Conservation (phyloP, 805 yeast genomes). For the Wickerhamiella azyma region DNA sequence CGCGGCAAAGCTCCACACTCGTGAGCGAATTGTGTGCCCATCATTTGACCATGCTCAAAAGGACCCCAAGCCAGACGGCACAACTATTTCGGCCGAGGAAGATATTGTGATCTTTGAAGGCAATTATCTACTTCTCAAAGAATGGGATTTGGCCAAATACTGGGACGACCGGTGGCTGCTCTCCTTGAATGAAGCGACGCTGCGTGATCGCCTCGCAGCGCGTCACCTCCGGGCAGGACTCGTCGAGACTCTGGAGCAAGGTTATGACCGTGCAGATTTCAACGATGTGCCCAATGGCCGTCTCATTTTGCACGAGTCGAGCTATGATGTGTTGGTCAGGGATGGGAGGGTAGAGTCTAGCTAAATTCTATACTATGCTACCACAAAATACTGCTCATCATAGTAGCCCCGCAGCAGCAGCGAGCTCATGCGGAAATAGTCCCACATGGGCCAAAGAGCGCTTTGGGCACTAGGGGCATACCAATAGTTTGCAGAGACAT, state of each 20-base stretch:
- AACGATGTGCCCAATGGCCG: conserved; percentile 55
- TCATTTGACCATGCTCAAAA: conserved; percentile 55
- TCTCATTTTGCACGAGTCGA: background rate
- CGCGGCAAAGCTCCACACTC: conserved; percentile 22
- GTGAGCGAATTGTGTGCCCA: conserved; percentile 30
- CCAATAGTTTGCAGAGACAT: conserved; percentile 26
- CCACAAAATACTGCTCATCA: conserved; percentile 15
- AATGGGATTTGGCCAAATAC: conserved; percentile 29
- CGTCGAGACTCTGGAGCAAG: conserved; percentile 23
- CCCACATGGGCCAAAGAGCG: conserved; percentile 24
- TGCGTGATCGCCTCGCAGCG: conserved; percentile 45
- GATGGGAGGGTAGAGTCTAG: too few relatives aligned
- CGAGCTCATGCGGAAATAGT: conserved; percentile 19
- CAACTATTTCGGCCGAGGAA: conserved; percentile 32
- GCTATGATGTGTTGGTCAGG: background rate
- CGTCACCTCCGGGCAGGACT: conserved; percentile 41
- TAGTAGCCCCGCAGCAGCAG: conserved; percentile 17
- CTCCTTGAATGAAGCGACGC: conserved; percentile 31
- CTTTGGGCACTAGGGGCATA: conserved; percentile 19
- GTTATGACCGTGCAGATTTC: conserved; percentile 29
- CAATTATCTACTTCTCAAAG: conserved; percentile 46
- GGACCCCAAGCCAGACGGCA: conserved; percentile 53
- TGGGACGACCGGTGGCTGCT: conserved; percentile 35
- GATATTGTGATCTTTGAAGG: conserved; percentile 64
- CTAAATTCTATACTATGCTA: too few relatives aligned